Conservation (phyloP, 441 rosid genomes). For the Manihot esculenta region DNA sequence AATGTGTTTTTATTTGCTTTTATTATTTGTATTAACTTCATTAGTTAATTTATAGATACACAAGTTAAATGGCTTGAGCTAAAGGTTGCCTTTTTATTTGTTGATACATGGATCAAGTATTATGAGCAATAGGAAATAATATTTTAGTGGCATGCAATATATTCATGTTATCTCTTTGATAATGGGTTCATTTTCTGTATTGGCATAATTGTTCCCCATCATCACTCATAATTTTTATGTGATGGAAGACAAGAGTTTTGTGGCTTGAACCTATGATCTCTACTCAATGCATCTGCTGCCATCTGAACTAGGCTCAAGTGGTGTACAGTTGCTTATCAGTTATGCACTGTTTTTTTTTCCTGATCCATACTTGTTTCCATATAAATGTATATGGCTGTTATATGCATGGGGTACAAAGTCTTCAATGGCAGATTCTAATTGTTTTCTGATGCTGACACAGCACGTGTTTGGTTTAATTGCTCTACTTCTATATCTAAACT, state of each 20-base stretch:
- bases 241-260: neutral
- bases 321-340: neutral
- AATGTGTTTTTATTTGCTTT: neutral
- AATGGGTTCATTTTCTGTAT: neutral
- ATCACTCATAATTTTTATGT: neutral
- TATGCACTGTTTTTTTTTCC: neutral
- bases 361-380: neutral
- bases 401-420: neutral
- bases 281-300: neutral
- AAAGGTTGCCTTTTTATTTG: neutral
- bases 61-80: neutral
- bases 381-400: neutral
- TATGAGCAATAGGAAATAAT: neutral
- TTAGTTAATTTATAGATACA: no score
- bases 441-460: neutral
- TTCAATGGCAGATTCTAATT: neutral
- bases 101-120: neutral
- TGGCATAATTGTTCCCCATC: neutral
- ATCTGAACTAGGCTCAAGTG: neutral
- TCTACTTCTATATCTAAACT: neutral
- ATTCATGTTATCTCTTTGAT: neutral
- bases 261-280: no score
- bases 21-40: neutral
- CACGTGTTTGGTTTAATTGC: neutral
- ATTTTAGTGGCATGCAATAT: neutral